These are phyloP conservation scores for Mitragyna speciosa DNA, from an alignment of 257 asterid genomes.

Conservation along the genomic window DNA sequence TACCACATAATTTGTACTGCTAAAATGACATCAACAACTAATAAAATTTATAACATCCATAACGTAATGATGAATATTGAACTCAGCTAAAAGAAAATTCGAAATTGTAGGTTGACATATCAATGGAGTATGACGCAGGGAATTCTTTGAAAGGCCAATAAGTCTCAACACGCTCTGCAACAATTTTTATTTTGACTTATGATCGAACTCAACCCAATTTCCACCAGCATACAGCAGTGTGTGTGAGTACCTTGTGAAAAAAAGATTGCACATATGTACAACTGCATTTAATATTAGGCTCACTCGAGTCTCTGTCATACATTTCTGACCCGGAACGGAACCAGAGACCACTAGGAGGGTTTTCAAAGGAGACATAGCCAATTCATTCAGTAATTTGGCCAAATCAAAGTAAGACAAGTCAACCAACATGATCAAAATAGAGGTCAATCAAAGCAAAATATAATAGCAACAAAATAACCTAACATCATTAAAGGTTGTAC, in stretches of 20 bases:
- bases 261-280: neutral
- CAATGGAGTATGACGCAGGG: neutral
- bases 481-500: slow-evolving; percentile 6
- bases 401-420: slow-evolving; percentile 7
- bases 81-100: no score
- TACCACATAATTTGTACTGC: neutral
- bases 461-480: neutral
- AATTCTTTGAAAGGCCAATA: neutral
- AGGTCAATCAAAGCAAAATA: slow-evolving; percentile 8
- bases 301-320: neutral
- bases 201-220: neutral
- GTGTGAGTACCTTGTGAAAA: neutral
- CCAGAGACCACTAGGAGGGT: neutral
- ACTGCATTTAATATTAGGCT: neutral
- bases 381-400: neutral
- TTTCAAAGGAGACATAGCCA: neutral
- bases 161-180: neutral
- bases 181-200: neutral
- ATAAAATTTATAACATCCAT: neutral
- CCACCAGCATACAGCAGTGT: neutral
- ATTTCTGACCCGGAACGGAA: neutral
- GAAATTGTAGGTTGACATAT: no score
- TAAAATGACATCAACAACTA: neutral
- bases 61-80: no score
- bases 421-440: neutral